Evolutionary conservation across 768 basidiomycete genomes (phyloP).

Genomic region (Termitomyces sp.): DNA sequence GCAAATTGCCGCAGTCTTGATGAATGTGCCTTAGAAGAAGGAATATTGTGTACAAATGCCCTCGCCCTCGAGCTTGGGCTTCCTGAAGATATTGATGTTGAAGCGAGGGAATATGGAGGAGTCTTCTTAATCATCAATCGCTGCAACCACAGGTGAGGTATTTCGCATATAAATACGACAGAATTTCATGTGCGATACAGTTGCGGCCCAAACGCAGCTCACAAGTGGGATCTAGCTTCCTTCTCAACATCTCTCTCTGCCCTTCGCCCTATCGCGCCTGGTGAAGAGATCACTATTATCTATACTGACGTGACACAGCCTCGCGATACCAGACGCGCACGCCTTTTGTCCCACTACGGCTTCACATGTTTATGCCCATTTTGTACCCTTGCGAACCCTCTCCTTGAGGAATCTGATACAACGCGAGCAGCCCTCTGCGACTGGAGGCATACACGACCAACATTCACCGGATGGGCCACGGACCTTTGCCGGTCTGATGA

Average conservation of each 20-base stretch:
- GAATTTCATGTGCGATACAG: constrained; percentile 15
- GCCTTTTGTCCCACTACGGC: constrained; percentile 31
- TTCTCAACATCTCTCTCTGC: constrained; percentile 36
- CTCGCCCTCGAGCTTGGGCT: constrained; percentile 26
- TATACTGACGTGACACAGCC: constrained; percentile 36
- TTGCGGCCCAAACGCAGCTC: constrained; percentile 38
- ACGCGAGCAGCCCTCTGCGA: constrained; percentile 8
- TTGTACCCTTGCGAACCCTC: constrained; percentile 22
- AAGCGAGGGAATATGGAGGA: constrained; percentile 31
- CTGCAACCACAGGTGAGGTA: constrained; percentile 35
- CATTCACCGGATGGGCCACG: constrained; percentile 34
- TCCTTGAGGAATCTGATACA: constrained; percentile 6
- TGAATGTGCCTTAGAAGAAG: constrained; percentile 32
- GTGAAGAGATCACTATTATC: constrained; percentile 40
- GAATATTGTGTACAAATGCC: constrained; percentile 39
- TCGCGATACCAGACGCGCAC: constrained; percentile 25
- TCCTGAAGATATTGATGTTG: constrained; percentile 16
- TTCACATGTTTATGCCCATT: constrained; percentile 35
- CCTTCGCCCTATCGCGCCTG: constrained; percentile 27
- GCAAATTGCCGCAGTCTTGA: constrained; percentile 18
- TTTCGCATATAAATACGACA: not conserved
- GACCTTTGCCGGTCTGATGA: constrained; percentile 36
- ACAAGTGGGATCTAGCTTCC: constrained; percentile 34
- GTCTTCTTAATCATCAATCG: constrained; percentile 36
- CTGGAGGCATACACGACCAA: constrained; percentile 13